Evolutionary conservation across 1,284 basidiomycete genomes (phyloP).

Genomic region (Spongiforma sp.): DNA sequence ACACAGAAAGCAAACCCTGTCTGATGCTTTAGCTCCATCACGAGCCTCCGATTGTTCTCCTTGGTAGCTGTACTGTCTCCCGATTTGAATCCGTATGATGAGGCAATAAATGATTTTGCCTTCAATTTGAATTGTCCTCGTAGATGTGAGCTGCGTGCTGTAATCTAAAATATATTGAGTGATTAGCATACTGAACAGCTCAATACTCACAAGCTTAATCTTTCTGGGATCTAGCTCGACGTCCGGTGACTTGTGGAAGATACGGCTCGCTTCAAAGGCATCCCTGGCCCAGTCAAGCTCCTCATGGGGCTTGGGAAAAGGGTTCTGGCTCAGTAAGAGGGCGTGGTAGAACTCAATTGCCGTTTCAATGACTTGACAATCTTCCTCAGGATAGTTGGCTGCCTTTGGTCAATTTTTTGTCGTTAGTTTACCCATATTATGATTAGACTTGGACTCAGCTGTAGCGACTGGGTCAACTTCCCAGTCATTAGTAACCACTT

Average conservation of each 20-base stretch:
- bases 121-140: not conserved
- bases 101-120: not conserved
- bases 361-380: not conserved
- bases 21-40: not conserved
- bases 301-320: not conserved
- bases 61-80: not conserved
- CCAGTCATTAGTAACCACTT: not conserved
- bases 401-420: not conserved
- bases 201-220: not conserved
- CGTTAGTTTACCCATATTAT: not conserved
- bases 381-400: not conserved
- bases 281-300: not conserved
- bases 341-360: not conserved
- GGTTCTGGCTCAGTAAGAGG: not conserved
- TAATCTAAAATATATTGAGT: not conserved
- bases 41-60: not conserved
- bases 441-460: not conserved
- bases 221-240: not conserved
- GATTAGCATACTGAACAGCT: not conserved
- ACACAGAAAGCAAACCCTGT: not conserved
- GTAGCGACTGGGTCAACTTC: not conserved
- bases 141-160: not conserved
- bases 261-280: not conserved
- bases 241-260: not conserved
- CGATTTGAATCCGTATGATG: not conserved